These are phyloP conservation scores for Marasmius sp. DNA, from an alignment of 1,284 basidiomycete species.

Conservation along the genomic window DNA sequence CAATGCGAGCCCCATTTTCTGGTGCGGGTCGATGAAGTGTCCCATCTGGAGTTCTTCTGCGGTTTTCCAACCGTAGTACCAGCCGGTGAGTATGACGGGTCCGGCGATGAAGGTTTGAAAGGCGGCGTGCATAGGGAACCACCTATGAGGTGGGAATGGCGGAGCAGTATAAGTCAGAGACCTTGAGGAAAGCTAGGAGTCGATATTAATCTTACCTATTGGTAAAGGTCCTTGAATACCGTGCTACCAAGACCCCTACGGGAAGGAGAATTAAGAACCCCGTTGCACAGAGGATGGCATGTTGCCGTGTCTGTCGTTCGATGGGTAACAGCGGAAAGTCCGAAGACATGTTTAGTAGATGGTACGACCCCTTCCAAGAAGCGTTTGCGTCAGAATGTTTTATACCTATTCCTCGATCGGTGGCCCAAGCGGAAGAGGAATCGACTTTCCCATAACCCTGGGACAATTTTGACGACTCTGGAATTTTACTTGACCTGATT, in stretches of 20 bases:
- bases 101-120: conserved; percentile 46
- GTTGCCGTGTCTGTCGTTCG: conserved; percentile 38
- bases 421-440: too few relatives aligned
- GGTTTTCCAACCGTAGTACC: conserved; percentile 39
- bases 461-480: too few relatives aligned
- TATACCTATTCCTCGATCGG: background rate
- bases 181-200: too few relatives aligned
- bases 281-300: conserved; percentile 51
- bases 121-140: conserved; percentile 53
- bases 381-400: background rate
- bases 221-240: conserved; percentile 53
- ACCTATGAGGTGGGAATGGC: conserved; percentile 31
- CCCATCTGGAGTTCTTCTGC: conserved; percentile 27
- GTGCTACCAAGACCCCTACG: conserved; percentile 54
- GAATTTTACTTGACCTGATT: too few relatives aligned
- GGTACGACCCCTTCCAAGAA: background rate
- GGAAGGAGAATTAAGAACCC: conserved; percentile 65
- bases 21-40: conserved; percentile 44
- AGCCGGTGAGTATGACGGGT: conserved; percentile 51
- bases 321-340: conserved; percentile 25
- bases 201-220: conserved; percentile 30
- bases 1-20: conserved; percentile 56
- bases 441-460: too few relatives aligned
- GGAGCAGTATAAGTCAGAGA: background rate
- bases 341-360: background rate